Base-by-base conservation (phyloP, 495 filamentous ascomycete genomes). In the Aspergillus asperescens region DNA sequence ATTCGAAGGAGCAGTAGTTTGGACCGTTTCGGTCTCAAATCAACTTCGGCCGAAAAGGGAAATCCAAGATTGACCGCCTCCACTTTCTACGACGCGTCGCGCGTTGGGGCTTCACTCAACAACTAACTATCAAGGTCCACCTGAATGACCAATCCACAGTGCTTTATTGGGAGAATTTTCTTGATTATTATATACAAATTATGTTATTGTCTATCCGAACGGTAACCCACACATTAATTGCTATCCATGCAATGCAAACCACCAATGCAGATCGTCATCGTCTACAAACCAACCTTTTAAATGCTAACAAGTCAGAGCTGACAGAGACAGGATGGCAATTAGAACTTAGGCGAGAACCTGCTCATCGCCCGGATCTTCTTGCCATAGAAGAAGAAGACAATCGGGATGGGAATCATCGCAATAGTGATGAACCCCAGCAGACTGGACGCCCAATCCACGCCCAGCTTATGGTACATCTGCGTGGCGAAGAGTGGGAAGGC, bases 351-450 rank as follows among this genome's bases (percentile, higher is more conserved):
- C 12, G 63, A 65, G 52, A 73, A 76, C 42, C 66, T 73, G 56
- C 75, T 79, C 71, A 72, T 67, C 29, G 62, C 64, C 37, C 85
- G 68, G 35, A 90, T 83, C 66, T 70, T 76, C 60, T 74, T 77
- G 3, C 86, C 87, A 56, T 79, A 89, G n/a, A 79, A 64, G 57
- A 74, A 89, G 64, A 91, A 90, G 24, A 86, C 57, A 44, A 86
- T 71, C 5, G 87, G 87, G 18, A 88, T 81, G 0, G 86, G 86
- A 9, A 88, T 73, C 68, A 90, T 76, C 6, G 79, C 72, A 20
- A 79, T 57, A 3, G 80, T 75, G 35, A 89, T 71, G 46, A 85
- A 87, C 0, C 77, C 87, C 22, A 88, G 71, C 38, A 88, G 68
- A 63, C 77, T 81, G 4, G 79, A 82, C 3, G 82, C 85, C 68